Base-by-base conservation (phyloP, 192 early-diverging fungal genomes). In the Oehlia diaphana region DNA sequence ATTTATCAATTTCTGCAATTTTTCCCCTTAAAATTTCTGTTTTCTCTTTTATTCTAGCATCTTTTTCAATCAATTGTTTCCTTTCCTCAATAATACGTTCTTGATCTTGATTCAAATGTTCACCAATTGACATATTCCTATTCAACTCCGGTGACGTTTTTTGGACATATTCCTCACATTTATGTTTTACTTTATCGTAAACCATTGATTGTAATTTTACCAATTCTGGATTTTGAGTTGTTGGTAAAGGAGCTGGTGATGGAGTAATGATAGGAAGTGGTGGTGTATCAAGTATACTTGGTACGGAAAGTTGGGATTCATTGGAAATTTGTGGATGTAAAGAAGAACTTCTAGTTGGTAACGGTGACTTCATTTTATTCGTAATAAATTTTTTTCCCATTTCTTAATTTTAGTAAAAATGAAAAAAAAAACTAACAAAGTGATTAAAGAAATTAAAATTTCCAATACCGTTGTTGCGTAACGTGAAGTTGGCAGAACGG, bases 91-190 rank as follows among this genome's bases (percentile, higher is more conserved):
- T 83, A 14, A 96, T 89, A 9, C 87, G 87, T 26, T 81, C 82
- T 61, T 94, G 93, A 10, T 92, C 92, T 26, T 93, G 91, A 80
- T 92, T 89, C 13, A 97, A 88, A 62, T 91, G 87, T 66, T 88
- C 85, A 67, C 93, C 93, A 35, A 90, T 87, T 50, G 86, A 85
- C 63, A 95, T 79, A 28, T 93, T 84, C 75, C 86, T 84, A 81
- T 94, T 89, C 83, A 93, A 93, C 10, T 93, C 89, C 0, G 81
- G 79, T 28, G 91, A 88, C 44, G 91, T 84, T 12, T 83, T 84
- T 78, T 89, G 84, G 50, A 92, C 85, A 26, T 91, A 91, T 76
- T 87, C 82, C n/a, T 90, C 79, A 35, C 93, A 84, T 12, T 83
- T 80, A 13, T 83, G 80, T 19, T 84, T 84, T 2, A 95, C 87